Evolutionary conservation across 2,329 filamentous ascomycete genomes (phyloP).

Genomic region (Botrytis fragariae): DNA sequence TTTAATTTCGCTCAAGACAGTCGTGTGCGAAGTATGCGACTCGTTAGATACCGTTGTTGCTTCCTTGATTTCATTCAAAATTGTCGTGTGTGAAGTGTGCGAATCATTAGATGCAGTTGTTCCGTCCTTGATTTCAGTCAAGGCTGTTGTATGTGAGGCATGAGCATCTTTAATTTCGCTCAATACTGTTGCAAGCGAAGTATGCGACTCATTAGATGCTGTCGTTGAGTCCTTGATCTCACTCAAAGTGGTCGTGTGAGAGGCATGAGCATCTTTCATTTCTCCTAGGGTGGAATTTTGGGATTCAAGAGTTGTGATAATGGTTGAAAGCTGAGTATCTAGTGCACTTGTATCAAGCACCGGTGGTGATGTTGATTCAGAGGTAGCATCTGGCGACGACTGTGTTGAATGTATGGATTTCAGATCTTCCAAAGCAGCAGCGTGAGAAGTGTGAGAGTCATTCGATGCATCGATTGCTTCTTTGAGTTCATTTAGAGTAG

Average conservation of each 20-base stretch:
- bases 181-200: no score
- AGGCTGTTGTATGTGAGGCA: constrained; percentile 18
- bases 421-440: constrained; percentile 21
- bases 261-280: constrained; percentile 24
- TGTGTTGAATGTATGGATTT: constrained; percentile 17
- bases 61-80: constrained; percentile 29
- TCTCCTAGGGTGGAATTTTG: constrained; percentile 25
- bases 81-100: constrained; percentile 5
- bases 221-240: no score
- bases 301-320: constrained; percentile 27
- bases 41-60: constrained; percentile 24
- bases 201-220: no score
- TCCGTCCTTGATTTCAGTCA: constrained; percentile 20
- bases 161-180: no score
- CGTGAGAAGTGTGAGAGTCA: constrained; percentile 22
- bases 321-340: constrained; percentile 24
- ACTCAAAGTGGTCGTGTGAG: not conserved
- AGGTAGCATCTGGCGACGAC: not conserved
- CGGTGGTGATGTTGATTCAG: not conserved
- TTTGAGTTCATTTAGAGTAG: constrained; percentile 26
- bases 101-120: no score
- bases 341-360: not conserved
- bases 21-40: constrained; percentile 19
- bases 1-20: constrained; percentile 20
- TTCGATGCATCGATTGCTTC: constrained; percentile 19